Evolutionary conservation across 495 filamentous ascomycete genomes (phyloP), one percentile per base, ranked within the genome.

Genomic region (Podospora bellae-mahoneyi): DNA sequence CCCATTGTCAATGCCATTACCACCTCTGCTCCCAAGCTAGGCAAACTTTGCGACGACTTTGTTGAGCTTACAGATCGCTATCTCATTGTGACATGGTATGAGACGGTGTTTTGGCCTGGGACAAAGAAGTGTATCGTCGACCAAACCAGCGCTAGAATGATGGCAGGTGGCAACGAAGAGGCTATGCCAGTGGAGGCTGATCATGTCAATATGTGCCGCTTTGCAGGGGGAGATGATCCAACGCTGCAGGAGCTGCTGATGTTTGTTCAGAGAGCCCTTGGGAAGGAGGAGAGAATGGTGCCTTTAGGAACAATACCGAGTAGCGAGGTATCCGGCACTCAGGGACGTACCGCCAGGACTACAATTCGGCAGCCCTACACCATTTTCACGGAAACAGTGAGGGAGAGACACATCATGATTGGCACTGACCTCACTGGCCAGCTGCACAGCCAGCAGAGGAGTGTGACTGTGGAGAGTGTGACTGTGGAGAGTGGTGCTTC

Each of bases 41-140:
- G 18, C n/a, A 44, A 64, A 0, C 66, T 71, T 48, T 60, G 48
- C 58, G 63, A 66, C 5, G 63, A 68, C n/a, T 68, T 68, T 60
- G 3, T 15, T 27, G n/a, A 66, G 5, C n/a, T 66, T 7, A 59
- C 58, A 1, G 18, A 9, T 1, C 15, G 60, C 44, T 68, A 58
- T 44, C 20, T 15, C 44, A 71, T 71, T 27, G 27, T 30, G 0
- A 68, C 10, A 28, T 68, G 57, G 20, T 71, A 59, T 54, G 69
- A 71, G 48, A 71, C 66, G 20, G 3, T 19, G 19, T 13, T 27
- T 3, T 66, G 65, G 69, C 55, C 39, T 13, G 64, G 59, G 48
- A 66, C 66, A 16, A n/a, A 44, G 7, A 64, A 27, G 30, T 13
- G 20, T 19, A 66, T 71, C 26, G 69, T 71, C 23, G 66, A 63